These are phyloP conservation scores for Saccharomycopsis sp. DNA, from an alignment of 805 yeast species.

Conservation along the genomic window DNA sequence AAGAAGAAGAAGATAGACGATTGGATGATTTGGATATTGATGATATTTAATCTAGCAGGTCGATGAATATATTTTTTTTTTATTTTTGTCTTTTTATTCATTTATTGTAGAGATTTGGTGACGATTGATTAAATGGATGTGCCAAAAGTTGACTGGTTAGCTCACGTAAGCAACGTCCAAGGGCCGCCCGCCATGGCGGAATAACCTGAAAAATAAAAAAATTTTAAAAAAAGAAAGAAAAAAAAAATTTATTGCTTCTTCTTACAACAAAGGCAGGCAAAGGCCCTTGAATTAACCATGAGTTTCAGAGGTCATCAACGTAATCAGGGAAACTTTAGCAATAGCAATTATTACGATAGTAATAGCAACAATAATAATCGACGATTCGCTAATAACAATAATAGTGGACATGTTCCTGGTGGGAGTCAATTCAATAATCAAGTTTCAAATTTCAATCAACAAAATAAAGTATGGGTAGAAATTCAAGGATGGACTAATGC, in stretches of 20 bases:
- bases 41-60: slow-evolving; percentile 68
- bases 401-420: slow-evolving; percentile 10
- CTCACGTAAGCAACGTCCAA: no score
- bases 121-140: not conserved
- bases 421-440: slow-evolving; percentile 12
- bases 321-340: slow-evolving; percentile 25
- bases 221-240: no score
- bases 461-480: slow-evolving; percentile 45
- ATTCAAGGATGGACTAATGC: slow-evolving; percentile 82
- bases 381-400: slow-evolving; percentile 16
- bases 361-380: slow-evolving; percentile 21
- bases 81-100: no score
- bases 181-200: no score
- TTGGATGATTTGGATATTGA: slow-evolving; percentile 78
- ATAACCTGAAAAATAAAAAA: no score
- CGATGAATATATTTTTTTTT: not conserved
- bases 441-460: slow-evolving; percentile 24
- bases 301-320: slow-evolving; percentile 29
- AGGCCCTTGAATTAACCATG: slow-evolving; percentile 10
- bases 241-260: no score
- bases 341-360: slow-evolving; percentile 18
- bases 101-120: not conserved
- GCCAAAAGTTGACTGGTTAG: no score
- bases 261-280: no score
- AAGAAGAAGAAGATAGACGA: slow-evolving; percentile 53